Conservation (phyloP, 176 grass and related monocot genomes). For the Oryza rufipogon region DNA sequence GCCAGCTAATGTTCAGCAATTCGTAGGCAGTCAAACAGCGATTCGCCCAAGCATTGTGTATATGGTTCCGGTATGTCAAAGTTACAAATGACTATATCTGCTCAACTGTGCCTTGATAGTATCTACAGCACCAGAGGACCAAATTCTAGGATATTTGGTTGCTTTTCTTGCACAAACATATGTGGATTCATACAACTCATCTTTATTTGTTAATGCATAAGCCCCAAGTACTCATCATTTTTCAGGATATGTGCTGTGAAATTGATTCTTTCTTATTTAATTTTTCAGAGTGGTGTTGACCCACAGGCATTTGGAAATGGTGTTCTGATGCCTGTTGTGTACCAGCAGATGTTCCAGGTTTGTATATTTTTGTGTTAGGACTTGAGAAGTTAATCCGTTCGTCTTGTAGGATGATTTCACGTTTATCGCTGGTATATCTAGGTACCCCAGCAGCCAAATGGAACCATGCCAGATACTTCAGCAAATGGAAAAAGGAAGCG, state of each 20-base stretch:
- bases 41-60: conserved; percentile 88
- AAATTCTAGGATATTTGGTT: conserved; percentile 30
- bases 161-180: conserved; percentile 28
- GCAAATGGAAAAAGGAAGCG: conserved; percentile 68
- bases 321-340: conserved; percentile 84
- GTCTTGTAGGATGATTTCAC: conserved; percentile 11
- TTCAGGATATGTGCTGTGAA: not conserved
- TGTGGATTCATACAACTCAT: conserved; percentile 14
- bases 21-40: conserved; percentile 62
- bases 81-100: conserved; percentile 15
- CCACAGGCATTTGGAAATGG: conserved; percentile 93
- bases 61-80: conserved; percentile 89
- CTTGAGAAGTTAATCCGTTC: conserved; percentile 8
- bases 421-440: conserved; percentile 36
- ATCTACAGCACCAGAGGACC: conserved; percentile 9
- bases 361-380: conserved; percentile 35
- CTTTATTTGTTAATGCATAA: not conserved
- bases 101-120: conserved; percentile 13
- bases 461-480: conserved; percentile 46
- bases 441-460: conserved; percentile 73
- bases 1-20: conserved; percentile 71
- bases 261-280: conserved; percentile 41
- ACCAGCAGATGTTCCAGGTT: conserved; percentile 91
- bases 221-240: not conserved
- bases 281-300: conserved; percentile 83